These are phyloP conservation scores for Barnettozyma populi DNA, from an alignment of 805 yeast genomes.

Conservation along the genomic window DNA sequence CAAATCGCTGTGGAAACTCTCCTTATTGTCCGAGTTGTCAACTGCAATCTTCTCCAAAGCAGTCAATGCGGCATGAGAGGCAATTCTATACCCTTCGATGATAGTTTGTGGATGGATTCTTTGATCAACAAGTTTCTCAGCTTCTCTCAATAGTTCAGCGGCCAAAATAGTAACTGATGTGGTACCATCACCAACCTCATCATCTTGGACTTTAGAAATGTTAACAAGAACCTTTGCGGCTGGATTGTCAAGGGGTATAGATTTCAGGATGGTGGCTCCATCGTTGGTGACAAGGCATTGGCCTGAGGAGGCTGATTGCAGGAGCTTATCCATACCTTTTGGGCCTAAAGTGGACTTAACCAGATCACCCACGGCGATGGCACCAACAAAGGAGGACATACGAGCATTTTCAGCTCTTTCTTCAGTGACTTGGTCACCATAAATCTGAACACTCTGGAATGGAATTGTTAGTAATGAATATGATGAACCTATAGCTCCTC, in stretches of 20 bases:
- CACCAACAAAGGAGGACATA: constrained; percentile 95
- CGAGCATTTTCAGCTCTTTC: constrained; percentile 98
- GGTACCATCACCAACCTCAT: constrained; percentile 98
- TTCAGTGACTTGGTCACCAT: constrained; percentile 96
- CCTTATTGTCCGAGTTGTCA: constrained; percentile 70
- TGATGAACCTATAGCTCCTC: neutral
- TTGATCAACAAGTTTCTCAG: constrained; percentile 85
- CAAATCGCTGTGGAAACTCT: constrained; percentile 67
- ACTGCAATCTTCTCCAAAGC: constrained; percentile 77
- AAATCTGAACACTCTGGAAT: constrained; percentile 64
- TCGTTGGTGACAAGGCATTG: constrained; percentile 86
- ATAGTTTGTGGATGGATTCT: constrained; percentile 97
- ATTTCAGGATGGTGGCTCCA: constrained; percentile 93
- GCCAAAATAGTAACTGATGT: constrained; percentile 91
- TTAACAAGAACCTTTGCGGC: constrained; percentile 96
- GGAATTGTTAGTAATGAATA: constrained; percentile 4
- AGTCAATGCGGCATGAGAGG: constrained; percentile 72
- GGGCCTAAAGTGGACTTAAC: constrained; percentile 96
- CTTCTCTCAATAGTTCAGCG: constrained; percentile 89
- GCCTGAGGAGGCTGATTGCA: constrained; percentile 81
- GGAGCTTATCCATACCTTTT: constrained; percentile 95
- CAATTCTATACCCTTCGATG: constrained; percentile 91
- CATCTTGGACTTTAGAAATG: constrained; percentile 58
- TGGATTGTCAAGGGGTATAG: constrained; percentile 94
- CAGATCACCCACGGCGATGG: constrained; percentile 97